A percentile compares a stretch with the other conserved stretches of the same genome.
phyloP scores from a whole-genome alignment of 75 land plant species.

The Selaginella tamariscina region DNA sequence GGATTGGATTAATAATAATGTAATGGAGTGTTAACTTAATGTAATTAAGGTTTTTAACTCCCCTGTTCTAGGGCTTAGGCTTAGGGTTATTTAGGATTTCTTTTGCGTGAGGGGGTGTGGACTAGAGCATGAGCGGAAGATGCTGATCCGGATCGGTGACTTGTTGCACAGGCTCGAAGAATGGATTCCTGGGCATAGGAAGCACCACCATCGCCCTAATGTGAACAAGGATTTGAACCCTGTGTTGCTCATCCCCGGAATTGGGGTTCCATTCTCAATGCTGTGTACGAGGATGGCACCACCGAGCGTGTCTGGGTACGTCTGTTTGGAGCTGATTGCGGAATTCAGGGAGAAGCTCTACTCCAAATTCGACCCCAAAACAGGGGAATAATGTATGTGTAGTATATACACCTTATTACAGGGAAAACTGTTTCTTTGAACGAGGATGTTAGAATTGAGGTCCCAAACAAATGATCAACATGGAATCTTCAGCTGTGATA shows the following conservation, averaged over 20 bases:
- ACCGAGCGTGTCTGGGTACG: slow-evolving; percentile 94
- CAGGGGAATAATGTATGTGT: slow-evolving; percentile 38
- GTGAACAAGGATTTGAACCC: slow-evolving; percentile 71
- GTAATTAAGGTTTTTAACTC: no score
- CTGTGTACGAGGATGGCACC: slow-evolving; percentile 51
- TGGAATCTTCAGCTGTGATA: slow-evolving; percentile 90
- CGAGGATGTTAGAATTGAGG: slow-evolving; percentile 48
- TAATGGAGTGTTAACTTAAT: no score
- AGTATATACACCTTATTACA: slow-evolving; percentile 17
- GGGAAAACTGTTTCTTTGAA: slow-evolving; percentile 71
- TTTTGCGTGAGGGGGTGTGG: no score
- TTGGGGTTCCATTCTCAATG: slow-evolving; percentile 72
- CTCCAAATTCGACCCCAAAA: slow-evolving; percentile 72
- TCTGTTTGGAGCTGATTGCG: slow-evolving; percentile 64
- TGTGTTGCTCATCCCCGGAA: slow-evolving; percentile 83
- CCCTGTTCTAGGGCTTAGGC: no score
- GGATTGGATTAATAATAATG: no score
- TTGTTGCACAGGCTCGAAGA: neutral
- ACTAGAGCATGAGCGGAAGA: neutral
- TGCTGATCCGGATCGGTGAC: neutral
- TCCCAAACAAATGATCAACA: slow-evolving; percentile 83
- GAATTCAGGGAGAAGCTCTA: slow-evolving; percentile 71
- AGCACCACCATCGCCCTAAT: slow-evolving; percentile 17
- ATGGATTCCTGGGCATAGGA: neutral
- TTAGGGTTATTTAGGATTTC: no score